phyloP scores from a whole-genome alignment of 2,329 filamentous ascomycete species.

The Elsinoe australis region DNA sequence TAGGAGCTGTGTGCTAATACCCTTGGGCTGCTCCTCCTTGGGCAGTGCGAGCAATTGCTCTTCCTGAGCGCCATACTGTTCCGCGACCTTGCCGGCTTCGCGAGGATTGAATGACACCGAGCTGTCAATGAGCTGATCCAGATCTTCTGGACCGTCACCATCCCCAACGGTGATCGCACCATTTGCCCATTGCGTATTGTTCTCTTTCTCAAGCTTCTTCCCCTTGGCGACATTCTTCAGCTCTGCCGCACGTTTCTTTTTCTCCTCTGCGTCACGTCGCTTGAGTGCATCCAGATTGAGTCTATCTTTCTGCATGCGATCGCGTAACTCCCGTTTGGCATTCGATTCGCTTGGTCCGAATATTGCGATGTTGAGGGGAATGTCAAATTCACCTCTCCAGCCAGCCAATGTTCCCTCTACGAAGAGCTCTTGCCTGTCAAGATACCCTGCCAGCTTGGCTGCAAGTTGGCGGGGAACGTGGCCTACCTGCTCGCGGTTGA shows the following conservation, averaged over 20 bases:
- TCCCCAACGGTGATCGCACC: slow-evolving; percentile 24
- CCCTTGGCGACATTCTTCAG: slow-evolving; percentile 20
- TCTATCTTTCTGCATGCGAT: slow-evolving; percentile 55
- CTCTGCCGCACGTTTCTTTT: slow-evolving; percentile 28
- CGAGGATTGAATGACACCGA: slow-evolving; percentile 63
- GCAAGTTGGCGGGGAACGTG: slow-evolving; percentile 64
- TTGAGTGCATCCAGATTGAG: slow-evolving; percentile 48
- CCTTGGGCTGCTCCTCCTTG: slow-evolving; percentile 59
- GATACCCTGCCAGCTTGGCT: slow-evolving; percentile 63
- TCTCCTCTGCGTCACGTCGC: slow-evolving; percentile 32
- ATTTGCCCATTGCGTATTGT: slow-evolving; percentile 4
- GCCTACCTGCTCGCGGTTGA: slow-evolving; percentile 66
- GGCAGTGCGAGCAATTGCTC: slow-evolving; percentile 63
- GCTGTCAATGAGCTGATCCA: slow-evolving; percentile 57
- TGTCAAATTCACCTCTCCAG: slow-evolving; percentile 59
- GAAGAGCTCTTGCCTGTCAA: slow-evolving; percentile 52
- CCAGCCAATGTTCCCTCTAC: slow-evolving; percentile 65
- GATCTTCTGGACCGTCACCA: slow-evolving; percentile 37
- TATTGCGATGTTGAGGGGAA: slow-evolving; percentile 60
- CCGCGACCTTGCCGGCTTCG: slow-evolving; percentile 55
- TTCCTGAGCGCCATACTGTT: slow-evolving; percentile 65
- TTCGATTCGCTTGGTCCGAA: slow-evolving; percentile 49
- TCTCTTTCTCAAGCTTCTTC: slow-evolving; percentile 9
- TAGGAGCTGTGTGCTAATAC: slow-evolving; percentile 59
- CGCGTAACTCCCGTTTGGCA: slow-evolving; percentile 44